These are phyloP conservation scores for Pelargonium myrrhifolium DNA, from an alignment of 441 rosid genomes.

Conservation along the genomic window DNA sequence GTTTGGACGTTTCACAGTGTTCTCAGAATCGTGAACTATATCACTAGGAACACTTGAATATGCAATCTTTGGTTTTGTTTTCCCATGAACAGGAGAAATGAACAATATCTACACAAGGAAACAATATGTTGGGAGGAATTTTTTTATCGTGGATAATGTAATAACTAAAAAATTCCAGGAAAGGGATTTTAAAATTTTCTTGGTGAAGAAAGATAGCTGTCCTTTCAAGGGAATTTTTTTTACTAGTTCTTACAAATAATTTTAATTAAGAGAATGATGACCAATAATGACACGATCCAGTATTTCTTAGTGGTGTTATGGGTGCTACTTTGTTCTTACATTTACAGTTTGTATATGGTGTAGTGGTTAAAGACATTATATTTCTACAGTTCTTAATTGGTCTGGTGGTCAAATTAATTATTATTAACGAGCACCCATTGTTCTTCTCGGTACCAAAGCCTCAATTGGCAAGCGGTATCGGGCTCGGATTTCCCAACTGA, in stretches of 20 bases:
- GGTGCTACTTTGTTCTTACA: too few species aligned
- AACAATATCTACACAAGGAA: conserved; percentile 46
- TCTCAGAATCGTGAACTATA: conserved; percentile 25
- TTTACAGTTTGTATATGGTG: too few species aligned
- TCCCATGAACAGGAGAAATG: conserved; percentile 64
- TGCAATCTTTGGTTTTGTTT: conserved; percentile 37
- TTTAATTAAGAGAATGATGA: neutral
- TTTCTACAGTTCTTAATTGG: too few species aligned
- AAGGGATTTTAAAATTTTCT: conserved; percentile 15
- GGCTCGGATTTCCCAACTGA: too few species aligned
- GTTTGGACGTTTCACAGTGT: conserved; percentile 48
- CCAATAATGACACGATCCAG: neutral
- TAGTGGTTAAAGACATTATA: too few species aligned
- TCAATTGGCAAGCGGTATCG: too few species aligned
- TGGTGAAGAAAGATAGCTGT: conserved; percentile 6
- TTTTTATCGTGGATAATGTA: conserved; percentile 6
- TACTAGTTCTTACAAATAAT: neutral
- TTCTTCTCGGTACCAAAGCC: too few species aligned
- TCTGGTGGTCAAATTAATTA: too few species aligned
- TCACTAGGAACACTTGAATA: conserved; percentile 29
- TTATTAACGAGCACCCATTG: too few species aligned
- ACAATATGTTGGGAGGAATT: conserved; percentile 11
- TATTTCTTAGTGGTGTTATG: neutral
- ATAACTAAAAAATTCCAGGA: conserved; percentile 10
- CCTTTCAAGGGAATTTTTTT: neutral